A percentile compares a stretch with the other conserved stretches of the same genome.
These are phyloP conservation scores for Hirsutella rhossiliensis DNA, from an alignment of 2,329 filamentous ascomycete genomes.

Conservation along the genomic window DNA sequence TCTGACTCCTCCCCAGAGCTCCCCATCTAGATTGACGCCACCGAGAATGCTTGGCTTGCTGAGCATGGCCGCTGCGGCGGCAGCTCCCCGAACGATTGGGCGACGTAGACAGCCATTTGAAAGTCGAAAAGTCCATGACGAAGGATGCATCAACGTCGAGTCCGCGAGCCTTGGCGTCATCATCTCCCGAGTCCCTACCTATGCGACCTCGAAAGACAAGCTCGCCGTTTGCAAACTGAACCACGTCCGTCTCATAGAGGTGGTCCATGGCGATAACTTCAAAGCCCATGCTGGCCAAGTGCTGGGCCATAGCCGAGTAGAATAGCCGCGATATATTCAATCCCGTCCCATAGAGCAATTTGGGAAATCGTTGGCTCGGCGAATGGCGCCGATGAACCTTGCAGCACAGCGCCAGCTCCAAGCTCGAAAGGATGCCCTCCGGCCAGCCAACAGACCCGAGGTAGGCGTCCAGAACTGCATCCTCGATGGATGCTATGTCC, in stretches of 20 bases:
- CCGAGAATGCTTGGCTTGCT: constrained; percentile 17
- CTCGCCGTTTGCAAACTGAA: constrained; percentile 24
- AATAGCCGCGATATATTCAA: constrained; percentile 16
- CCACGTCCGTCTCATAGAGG: constrained; percentile 26
- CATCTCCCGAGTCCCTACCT: constrained; percentile 2
- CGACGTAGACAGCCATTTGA: constrained; percentile 15
- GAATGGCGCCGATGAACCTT: constrained; percentile 2
- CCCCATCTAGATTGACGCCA: constrained; percentile 25
- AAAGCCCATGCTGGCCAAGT: constrained; percentile 26
- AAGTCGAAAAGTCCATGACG: constrained; percentile 13
- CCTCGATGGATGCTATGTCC: constrained; percentile 8
- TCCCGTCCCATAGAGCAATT: constrained; percentile 3
- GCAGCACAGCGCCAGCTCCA: constrained; percentile 13
- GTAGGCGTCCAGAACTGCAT: constrained; percentile 8
- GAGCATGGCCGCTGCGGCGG: constrained; percentile 17
- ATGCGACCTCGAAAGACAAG: constrained; percentile 13
- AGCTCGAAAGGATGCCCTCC: constrained; percentile 3
- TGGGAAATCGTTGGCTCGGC: not conserved
- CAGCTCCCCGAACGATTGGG: constrained; percentile 21
- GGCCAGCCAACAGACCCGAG: constrained; percentile 8
- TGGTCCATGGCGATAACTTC: constrained; percentile 31
- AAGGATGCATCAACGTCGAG: constrained; percentile 15
- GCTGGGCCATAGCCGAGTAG: constrained; percentile 26
- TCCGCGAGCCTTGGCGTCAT: constrained; percentile 5
- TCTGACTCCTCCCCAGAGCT: constrained; percentile 14